Base-by-base conservation (phyloP, 2,329 filamentous ascomycete species). In the Elsinoe necatrix region DNA sequence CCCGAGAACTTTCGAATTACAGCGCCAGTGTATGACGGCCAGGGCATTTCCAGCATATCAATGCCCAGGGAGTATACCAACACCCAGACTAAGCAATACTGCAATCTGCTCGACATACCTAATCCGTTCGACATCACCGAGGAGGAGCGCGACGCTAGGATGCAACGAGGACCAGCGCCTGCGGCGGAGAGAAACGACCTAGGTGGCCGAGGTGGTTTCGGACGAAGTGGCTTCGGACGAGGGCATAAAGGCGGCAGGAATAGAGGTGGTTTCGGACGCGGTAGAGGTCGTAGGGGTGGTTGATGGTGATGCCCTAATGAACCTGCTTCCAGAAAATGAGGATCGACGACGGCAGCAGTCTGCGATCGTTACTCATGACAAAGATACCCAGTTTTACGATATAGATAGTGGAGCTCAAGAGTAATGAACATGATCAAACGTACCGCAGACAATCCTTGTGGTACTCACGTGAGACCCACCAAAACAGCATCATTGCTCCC, bases 51-150 rank as follows among this genome's bases (percentile, higher is more conserved):
- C 21, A 80, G 82, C 0, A 65, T 75, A 0, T 75, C 84, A n/a
- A 80, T 83, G 68, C 89, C 90, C 1, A 74, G 77, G 1, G 91
- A 96, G 71, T 92, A 92, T 68, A 89, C 83, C 3, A 97, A 93
- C 66, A 85, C 86, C 11, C 92, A 97, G 72, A 97, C 90, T 5
- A 76, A 75, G n/a, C 72, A 76, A 2, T 97, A 92, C 67, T 98
- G 93, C 70, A 75, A 84, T 57, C 72, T 97, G 56, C 65, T 97
- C 1, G 83, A 80, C 7, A 83, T 98, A 31, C 73, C 80, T 4
- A 95, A 97, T 68, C 77, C 84, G 8, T 95, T 85, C 75, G 78
- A 86, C 63, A 80, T 86, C 1, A 82, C 74, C n/a, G 80, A 85
- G 1, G 83, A 89, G 64, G 87, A 95, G 68, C 79, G 83, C 52